A percentile compares a stretch with the other conserved stretches of the same genome.
These are phyloP conservation scores for Lachnellula arida DNA, from an alignment of 2,329 filamentous ascomycete genomes.

Conservation along the genomic window DNA sequence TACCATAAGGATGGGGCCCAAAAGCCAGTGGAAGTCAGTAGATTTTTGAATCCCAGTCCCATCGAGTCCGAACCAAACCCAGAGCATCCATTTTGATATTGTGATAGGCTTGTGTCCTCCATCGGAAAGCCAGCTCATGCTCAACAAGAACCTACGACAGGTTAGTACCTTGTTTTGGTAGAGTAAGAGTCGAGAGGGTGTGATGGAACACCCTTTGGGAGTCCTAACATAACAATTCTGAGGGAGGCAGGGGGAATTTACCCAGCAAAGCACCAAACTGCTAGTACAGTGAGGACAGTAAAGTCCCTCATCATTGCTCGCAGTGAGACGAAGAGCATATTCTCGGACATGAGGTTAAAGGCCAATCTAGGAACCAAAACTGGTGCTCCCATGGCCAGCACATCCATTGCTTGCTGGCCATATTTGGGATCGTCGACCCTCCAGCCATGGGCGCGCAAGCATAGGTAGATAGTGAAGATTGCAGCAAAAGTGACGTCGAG, in stretches of 20 bases:
- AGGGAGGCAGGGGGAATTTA: too few relatives aligned
- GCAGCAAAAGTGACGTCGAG: slow-evolving; percentile 73
- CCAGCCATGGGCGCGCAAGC: slow-evolving; percentile 62
- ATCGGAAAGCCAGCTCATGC: slow-evolving; percentile 72
- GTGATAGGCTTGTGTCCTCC: slow-evolving; percentile 59
- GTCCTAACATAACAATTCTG: too few relatives aligned
- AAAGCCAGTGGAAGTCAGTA: slow-evolving; percentile 70
- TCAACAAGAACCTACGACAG: slow-evolving; percentile 60
- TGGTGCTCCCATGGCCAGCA: slow-evolving; percentile 74
- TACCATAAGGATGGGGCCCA: slow-evolving; percentile 76
- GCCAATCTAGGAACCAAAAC: slow-evolving; percentile 74
- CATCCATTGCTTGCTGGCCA: slow-evolving; percentile 67
- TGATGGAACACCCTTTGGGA: too few relatives aligned
- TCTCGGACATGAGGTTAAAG: slow-evolving; percentile 79
- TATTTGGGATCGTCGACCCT: slow-evolving; percentile 42
- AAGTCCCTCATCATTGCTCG: slow-evolving; percentile 85
- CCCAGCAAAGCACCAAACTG: slow-evolving; percentile 74
- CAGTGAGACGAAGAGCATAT: slow-evolving; percentile 76
- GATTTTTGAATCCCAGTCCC: slow-evolving; percentile 49
- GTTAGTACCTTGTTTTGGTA: too few relatives aligned
- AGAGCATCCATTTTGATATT: slow-evolving; percentile 87
- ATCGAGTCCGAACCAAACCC: slow-evolving; percentile 88
- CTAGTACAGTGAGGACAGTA: slow-evolving; percentile 67
- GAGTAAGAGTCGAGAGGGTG: too few relatives aligned
- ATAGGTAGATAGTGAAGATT: slow-evolving; percentile 66